Evolutionary conservation across 164 flowering plant species (phyloP), one percentile per base, ranked within the genome.

Genomic region (Magnolia officinalis): DNA sequence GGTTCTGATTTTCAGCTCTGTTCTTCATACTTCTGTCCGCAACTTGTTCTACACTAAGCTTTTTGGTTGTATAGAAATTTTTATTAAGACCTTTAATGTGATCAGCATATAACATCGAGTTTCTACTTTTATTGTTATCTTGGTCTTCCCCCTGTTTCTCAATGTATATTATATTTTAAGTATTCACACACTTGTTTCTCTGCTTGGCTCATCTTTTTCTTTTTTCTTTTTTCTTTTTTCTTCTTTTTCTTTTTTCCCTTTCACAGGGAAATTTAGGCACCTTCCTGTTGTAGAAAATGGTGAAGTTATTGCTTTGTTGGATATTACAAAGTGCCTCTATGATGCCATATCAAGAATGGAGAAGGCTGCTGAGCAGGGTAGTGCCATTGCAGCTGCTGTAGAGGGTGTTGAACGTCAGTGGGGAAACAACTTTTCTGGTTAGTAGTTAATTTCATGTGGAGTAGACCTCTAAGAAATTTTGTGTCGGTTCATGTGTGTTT

Each of bases 281-380:
- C 95, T 96, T 58, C 99, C 99, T 69, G 99, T 96, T 80, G 99
- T 96, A 66, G 99, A 96, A 82, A 90, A 92, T 86, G 99, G 98
- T 72, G 99, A 96, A 90, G 99, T 96, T 67, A 89, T 90, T 82
- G 99, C 98, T 6, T 50, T 96, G 81, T 80, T 96, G 79, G 98
- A 96, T 84, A 96, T 96, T 24, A 90, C 99, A 64, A 96, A 91
- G 84, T 96, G 99, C 85, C 92, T 96, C 8, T 96, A 96, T 84
- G 99, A 96, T 90, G 98, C 99, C 71, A 96, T 96, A 70, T 84
- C 97, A 23, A 87, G 95, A 81, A 88, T 96, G 98, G 99, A 96
- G 88, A 96, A 90, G 83, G 99, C 99, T 76, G 98, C 99, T n/a
- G 97, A 96, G 82, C 92, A 96, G 79, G 99, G 99, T 16, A 96